A percentile compares a stretch with the other conserved stretches of the same genome.
Evolutionary conservation across 805 yeast species (phyloP).

Genomic region (Pichia membranifaciens): DNA sequence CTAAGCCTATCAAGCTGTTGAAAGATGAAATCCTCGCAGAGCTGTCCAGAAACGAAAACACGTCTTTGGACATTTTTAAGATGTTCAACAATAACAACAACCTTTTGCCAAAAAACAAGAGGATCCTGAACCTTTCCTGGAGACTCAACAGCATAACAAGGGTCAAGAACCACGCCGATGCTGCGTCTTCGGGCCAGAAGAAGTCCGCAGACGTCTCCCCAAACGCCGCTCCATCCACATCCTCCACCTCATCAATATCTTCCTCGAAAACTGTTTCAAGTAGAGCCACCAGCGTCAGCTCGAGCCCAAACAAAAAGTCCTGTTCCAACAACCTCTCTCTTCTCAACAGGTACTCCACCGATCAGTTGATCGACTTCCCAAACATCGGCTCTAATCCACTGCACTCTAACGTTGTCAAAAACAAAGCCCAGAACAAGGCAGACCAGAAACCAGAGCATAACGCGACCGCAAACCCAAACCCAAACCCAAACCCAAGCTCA

Average conservation of each 20-base stretch:
- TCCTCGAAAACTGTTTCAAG: background rate
- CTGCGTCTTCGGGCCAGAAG: background rate
- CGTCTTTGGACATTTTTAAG: conserved; percentile 31
- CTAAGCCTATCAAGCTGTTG: conserved; percentile 18
- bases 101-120: conserved; percentile 29
- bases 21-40: conserved; percentile 29
- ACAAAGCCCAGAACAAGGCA: background rate
- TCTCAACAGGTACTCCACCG: background rate
- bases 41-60: conserved; percentile 21
- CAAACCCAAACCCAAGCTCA: background rate
- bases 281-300: background rate
- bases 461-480: too few relatives aligned
- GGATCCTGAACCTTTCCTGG: conserved; percentile 34
- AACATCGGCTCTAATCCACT: too few relatives aligned
- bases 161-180: conserved; percentile 18
- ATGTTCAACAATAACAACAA: conserved; percentile 33
- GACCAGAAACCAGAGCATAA: background rate
- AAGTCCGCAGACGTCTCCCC: conserved; percentile 6
- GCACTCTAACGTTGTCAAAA: background rate
- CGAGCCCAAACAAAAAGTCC: conserved; percentile 2
- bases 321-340: conserved; percentile 1
- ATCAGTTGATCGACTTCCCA: conserved; percentile 3
- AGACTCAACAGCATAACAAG: conserved; percentile 29
- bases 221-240: conserved; percentile 1
- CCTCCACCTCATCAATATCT: background rate